Evolutionary conservation across 345 rosid genomes (phyloP).

Genomic region (Eucalyptus regnans): DNA sequence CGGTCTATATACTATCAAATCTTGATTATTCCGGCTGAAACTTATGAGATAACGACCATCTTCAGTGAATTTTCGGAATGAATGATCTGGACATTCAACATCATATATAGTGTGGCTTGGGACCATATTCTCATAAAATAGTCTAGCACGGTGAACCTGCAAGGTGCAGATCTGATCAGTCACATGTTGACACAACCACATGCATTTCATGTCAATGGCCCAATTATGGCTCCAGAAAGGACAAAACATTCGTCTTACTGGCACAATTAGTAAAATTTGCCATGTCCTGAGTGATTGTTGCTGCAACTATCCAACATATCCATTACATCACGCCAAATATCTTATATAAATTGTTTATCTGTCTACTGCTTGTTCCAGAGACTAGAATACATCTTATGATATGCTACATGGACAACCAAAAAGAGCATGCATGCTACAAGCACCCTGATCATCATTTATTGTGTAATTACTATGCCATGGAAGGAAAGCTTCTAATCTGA

Average conservation of each 20-base stretch:
- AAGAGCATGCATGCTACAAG: neutral
- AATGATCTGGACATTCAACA: constrained; percentile 79
- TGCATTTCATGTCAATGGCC: neutral
- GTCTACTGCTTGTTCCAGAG: neutral
- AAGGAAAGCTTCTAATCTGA: neutral
- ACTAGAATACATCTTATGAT: neutral
- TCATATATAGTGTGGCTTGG: constrained; percentile 81
- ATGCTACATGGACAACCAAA: neutral
- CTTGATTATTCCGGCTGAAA: constrained; percentile 78
- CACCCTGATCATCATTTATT: neutral
- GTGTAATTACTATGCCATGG: neutral
- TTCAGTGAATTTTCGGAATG: constrained; percentile 89
- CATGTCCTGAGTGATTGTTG: neutral
- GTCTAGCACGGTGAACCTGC: constrained; percentile 78
- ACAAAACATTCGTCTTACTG: neutral
- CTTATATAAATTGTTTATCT: neutral
- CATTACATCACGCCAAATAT: neutral
- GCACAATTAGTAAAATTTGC: neutral
- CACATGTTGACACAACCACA: neutral
- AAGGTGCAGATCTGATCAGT: constrained; percentile 1
- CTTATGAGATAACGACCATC: constrained; percentile 89
- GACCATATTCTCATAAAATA: constrained; percentile 84
- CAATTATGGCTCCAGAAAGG: neutral
- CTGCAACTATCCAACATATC: neutral
- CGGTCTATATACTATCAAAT: constrained; percentile 86